These are phyloP conservation scores for Asparagopsis taxiformis DNA, from an alignment of 31 red algal species.

Conservation along the genomic window DNA sequence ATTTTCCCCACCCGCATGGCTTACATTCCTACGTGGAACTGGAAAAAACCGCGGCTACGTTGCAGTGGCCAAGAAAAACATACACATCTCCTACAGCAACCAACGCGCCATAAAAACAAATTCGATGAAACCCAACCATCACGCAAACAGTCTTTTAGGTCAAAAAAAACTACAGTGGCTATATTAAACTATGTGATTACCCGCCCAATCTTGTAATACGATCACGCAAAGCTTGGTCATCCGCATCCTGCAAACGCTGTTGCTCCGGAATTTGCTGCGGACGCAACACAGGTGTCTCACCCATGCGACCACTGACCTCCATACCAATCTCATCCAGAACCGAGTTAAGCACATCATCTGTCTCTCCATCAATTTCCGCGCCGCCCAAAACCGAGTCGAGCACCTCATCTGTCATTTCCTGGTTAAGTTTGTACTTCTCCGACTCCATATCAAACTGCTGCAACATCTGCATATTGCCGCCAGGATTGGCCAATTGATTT, in stretches of 20 bases:
- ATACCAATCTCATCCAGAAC: constrained; percentile 84
- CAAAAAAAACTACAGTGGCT: no score
- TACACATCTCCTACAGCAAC: no score
- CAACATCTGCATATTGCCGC: constrained; percentile 54
- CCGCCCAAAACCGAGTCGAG: constrained; percentile 74
- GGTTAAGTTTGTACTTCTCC: constrained; percentile 57
- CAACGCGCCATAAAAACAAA: no score
- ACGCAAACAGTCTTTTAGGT: no score
- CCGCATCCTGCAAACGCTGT: constrained; percentile 24
- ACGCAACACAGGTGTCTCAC: constrained; percentile 18
- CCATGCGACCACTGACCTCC: constrained; percentile 50
- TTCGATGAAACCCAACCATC: no score
- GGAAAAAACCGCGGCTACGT: no score
- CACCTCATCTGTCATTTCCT: constrained; percentile 89
- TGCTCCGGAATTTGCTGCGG: constrained; percentile 18
- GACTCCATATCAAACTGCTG: constrained; percentile 84
- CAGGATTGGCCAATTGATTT: constrained; percentile 52
- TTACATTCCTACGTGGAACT: no score
- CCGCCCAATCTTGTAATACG: constrained; percentile 25
- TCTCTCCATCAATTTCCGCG: constrained; percentile 76
- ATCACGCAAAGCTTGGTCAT: constrained; percentile 15
- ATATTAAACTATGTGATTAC: no score
- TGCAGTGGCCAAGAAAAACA: no score
- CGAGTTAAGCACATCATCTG: constrained; percentile 79
- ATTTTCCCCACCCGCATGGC: no score